Conservation (phyloP, 2,329 filamentous ascomycete species). For the Alternaria brassicicola region DNA sequence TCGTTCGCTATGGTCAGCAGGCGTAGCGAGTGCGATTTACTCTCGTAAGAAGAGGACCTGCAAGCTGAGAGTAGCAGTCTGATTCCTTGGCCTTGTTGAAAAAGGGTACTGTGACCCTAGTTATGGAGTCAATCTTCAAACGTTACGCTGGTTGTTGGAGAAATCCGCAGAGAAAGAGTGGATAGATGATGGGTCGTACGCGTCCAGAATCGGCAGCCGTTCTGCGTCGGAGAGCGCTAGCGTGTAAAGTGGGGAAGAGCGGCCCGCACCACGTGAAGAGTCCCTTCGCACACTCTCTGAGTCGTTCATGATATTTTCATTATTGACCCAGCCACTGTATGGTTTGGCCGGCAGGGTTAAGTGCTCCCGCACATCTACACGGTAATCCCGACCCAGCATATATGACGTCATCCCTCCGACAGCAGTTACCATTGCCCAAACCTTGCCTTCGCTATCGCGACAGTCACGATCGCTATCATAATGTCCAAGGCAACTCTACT, state of each 20-base stretch:
- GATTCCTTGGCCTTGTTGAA: not conserved
- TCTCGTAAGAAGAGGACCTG: too few species aligned
- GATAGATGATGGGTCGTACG: not conserved
- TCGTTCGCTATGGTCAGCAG: not conserved
- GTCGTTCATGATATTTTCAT: not conserved
- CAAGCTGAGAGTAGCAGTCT: not conserved
- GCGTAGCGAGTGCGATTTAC: not conserved
- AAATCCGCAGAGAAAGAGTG: not conserved
- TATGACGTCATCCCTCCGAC: not conserved
- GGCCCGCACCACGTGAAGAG: not conserved
- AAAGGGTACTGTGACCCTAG: not conserved
- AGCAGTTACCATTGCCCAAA: not conserved
- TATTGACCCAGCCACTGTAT: not conserved
- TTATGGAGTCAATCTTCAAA: not conserved
- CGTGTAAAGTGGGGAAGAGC: not conserved
- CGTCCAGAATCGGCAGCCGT: not conserved
- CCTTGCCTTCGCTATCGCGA: not conserved
- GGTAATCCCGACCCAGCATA: not conserved
- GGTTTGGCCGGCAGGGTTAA: not conserved
- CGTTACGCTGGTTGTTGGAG: not conserved
- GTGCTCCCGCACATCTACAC: not conserved
- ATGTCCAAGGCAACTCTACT: not conserved
- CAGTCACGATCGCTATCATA: not conserved
- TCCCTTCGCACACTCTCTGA: not conserved
- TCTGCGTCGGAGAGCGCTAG: not conserved